phyloP scores from a whole-genome alignment of 2,329 filamentous ascomycete species.

The Epicoccum sorghinum region DNA sequence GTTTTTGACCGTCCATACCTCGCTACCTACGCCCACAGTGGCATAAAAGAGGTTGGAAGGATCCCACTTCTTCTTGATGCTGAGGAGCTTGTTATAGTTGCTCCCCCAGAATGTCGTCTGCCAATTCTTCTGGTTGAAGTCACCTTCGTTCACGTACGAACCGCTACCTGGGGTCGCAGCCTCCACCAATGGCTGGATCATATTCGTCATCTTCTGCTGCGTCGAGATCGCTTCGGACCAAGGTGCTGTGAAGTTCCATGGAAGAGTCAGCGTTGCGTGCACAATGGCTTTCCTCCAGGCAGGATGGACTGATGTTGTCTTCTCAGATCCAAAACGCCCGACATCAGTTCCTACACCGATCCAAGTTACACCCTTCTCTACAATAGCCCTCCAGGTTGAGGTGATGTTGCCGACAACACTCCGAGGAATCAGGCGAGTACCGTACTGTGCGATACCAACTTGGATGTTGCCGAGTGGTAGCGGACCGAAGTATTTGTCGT shows the following conservation, averaged over 20 bases:
- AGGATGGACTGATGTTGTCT: conserved; percentile 30
- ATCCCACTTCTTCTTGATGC: conserved; percentile 40
- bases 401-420: conserved; percentile 19
- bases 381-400: conserved; percentile 21
- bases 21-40: conserved; percentile 35
- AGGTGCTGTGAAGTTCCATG: conserved; percentile 28
- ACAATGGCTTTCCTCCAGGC: conserved; percentile 30
- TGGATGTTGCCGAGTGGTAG: conserved; percentile 28
- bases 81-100: conserved; percentile 33
- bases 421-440: conserved; percentile 25
- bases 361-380: conserved; percentile 26
- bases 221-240: conserved; percentile 23
- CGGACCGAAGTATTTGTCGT: conserved; percentile 30
- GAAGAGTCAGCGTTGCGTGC: conserved; percentile 24
- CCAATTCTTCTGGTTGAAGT: conserved; percentile 28
- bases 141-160: conserved; percentile 36
- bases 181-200: conserved; percentile 25
- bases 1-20: conserved; percentile 29
- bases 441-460: conserved; percentile 28
- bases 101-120: conserved; percentile 29
- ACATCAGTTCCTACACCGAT: conserved; percentile 27
- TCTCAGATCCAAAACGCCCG: conserved; percentile 16
- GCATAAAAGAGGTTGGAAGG: conserved; percentile 37
- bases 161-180: conserved; percentile 26
- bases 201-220: conserved; percentile 26